Base-by-base conservation (phyloP, 1,284 basidiomycete genomes). In the Ceratobasidium sp. region DNA sequence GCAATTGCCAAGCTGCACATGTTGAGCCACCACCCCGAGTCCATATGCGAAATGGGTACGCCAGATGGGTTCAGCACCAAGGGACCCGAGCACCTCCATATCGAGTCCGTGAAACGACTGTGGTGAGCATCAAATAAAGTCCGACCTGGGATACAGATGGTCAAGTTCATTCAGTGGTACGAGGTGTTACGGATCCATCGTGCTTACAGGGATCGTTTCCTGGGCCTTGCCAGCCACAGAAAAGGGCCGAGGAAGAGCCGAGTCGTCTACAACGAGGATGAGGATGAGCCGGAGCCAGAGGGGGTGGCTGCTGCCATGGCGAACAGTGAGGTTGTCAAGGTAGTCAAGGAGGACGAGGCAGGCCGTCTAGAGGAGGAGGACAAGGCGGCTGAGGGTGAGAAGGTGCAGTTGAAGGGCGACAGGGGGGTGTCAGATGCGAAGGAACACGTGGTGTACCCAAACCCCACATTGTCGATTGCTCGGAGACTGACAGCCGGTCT, bases 71-170 rank as follows among this genome's bases (percentile, higher is more conserved):
- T 59, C 36, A 71, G 64, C 25, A 75, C 67, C 4, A 72, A 75
- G 33, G 25, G 53, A 3, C 73, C 72, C 18, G 74, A 75, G 38
- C 66, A 60, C 18, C 30, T 60, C 25, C 74, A 75, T 53, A 75
- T 73, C 21, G 53, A 59, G 23, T 69, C 28, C 33, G n/a, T n/a
- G n/a, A n/a, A n/a, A n/a, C n/a, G n/a, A n/a, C n/a, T n/a, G n/a
- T 73, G 70, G 58, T 21, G 74, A 0, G 74, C 73, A 33, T 72
- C 67, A n/a, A 75, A 73, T 51, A 63, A 71, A 33, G 54, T 59
- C 8, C 28, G 70, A 0, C 44, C 58, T 23, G 23, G 51, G 7
- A 51, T 30, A 11, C 74, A 75, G 42, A 75, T 75, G 74, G 48
- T 62, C n/a, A 60, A 21, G 30, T 75, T 69, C 53, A 18, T 75